Evolutionary conservation across 345 rosid species (phyloP).

Genomic region (Linum lewisii): DNA sequence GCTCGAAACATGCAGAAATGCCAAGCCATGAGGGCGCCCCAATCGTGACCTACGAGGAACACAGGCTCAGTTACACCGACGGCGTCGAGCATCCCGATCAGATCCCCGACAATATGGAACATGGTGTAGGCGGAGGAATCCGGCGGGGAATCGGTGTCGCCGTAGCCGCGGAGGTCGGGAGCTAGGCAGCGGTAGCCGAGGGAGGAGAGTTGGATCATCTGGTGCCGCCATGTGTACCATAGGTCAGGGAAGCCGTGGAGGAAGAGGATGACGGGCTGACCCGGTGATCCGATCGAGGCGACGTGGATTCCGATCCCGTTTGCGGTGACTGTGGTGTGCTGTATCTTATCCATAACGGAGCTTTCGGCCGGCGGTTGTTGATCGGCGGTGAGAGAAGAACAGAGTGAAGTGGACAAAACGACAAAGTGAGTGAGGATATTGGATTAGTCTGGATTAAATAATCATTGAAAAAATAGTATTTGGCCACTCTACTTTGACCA

Average conservation of each 20-base stretch:
- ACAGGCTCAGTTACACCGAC: not conserved
- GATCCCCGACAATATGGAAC: conserved; percentile 15
- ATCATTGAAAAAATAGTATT: too few species aligned
- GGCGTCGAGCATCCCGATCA: conserved; percentile 38
- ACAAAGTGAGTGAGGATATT: too few species aligned
- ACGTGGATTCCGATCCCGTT: conserved; percentile 1
- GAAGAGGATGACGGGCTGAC: not conserved
- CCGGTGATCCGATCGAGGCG: not conserved
- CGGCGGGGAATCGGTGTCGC: conserved; percentile 1
- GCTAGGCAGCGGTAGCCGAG: not conserved
- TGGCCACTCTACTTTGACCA: too few species aligned
- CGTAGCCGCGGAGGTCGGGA: conserved; percentile 4
- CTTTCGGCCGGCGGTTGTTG: too few species aligned
- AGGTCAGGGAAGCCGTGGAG: conserved; percentile 4
- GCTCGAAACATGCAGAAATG: not conserved
- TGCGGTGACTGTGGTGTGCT: not conserved
- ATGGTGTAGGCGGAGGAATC: not conserved
- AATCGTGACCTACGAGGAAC: conserved; percentile 1
- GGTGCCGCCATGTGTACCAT: conserved; percentile 3
- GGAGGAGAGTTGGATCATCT: not conserved
- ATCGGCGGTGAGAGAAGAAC: too few species aligned
- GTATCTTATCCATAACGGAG: not conserved
- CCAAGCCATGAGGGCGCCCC: not conserved
- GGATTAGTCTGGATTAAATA: too few species aligned
- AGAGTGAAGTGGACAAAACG: too few species aligned